Base-by-base conservation (phyloP, 73 alveolate genomes). In the Paramecium biaurelia region DNA sequence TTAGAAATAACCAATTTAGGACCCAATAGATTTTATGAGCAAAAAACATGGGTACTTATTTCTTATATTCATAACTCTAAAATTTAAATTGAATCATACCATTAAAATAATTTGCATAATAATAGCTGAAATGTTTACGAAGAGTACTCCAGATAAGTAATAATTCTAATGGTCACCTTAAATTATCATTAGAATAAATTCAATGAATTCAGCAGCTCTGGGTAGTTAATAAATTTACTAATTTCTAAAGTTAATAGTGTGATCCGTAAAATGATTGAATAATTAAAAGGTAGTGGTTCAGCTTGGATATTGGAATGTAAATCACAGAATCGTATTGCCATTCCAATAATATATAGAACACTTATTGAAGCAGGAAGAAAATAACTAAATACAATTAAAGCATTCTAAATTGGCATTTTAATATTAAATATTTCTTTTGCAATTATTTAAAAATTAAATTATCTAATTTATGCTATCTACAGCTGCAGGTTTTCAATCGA, bases 401-500 rank as follows among this genome's bases (percentile, higher is more conserved):
- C 47, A 30, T 63, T 41, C 84, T 63, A 12, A 63, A 30, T 32
- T 63, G 84, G 41, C 84, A 63, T 63, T n/a, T 26, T 30, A 63
- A 63, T 63, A 63, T 23, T 30, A 30, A 63, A 63, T 30, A 63
- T 63, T 63, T 63, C 84, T 63, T 63, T 63, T 63, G 49, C 45
- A 63, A 72, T 72, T 79, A 79, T 79, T 79, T 43, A 79, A 79
- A 45, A 79, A 79, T 42, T 79, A 30, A 79, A 41, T 43, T 45
- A 79, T 74, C 59, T 74, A 79, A 79, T 79, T 43, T 43, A 79
- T 79, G 90, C 47, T 79, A 43, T 79, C 90, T 53, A 79, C 90
- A 79, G 90, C 90, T 42, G 47, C 96, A 68, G 97, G 97, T 23
- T 86, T 95, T 90, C 93, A 95, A 70, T 63, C 94, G 4, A 89